Evolutionary conservation across 345 rosid genomes (phyloP), one percentile per base, ranked within the genome.

Genomic region (Carallia brachiata): DNA sequence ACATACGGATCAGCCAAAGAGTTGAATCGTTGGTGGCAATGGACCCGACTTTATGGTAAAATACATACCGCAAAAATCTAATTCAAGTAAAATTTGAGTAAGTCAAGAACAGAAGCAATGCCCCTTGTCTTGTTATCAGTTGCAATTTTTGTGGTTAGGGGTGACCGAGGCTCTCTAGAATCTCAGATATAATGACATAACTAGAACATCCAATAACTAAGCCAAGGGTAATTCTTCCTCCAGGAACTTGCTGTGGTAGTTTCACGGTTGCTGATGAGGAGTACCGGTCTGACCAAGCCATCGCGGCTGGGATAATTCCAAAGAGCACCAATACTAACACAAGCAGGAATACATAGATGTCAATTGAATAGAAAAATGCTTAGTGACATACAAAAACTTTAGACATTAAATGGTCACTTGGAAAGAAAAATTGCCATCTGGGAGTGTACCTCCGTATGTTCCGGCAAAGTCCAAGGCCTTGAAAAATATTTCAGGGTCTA

Each of bases 391-490:
- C 50, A 44, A 44, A 44, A 44, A 13, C 50, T 12, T 44, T 44
- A 2, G 50, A 44, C 50, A 44, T 12, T 7, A 6, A 13, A 17
- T 13, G 18, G 19, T 5, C n/a, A 2, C 2, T 17, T 16, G 15
- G 52, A 28, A 19, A 62, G 10, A 34, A 17, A 23, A 3, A 16
- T 8, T 23, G 9, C 3, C 10, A 2, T 23, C 52, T 10, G 36
- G 2, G 23, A 4, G 6, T 30, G 18, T 83, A 91, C 97, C 98
- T 89, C 97, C 98, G 71, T 91, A 91, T 23, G 97, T 88, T 63
- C 98, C 98, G 7, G 98, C 94, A 77, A 93, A 89, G 76, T 91
- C 97, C 84, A 93, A 78, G 56, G 98, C 97, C 73, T 88, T 89
- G 85, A 91, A 91, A 77, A 93, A 93, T 73, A 93, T 91, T 81